phyloP scores from a whole-genome alignment of 2,329 filamentous ascomycete species.

The Colletotrichum shisoi region DNA sequence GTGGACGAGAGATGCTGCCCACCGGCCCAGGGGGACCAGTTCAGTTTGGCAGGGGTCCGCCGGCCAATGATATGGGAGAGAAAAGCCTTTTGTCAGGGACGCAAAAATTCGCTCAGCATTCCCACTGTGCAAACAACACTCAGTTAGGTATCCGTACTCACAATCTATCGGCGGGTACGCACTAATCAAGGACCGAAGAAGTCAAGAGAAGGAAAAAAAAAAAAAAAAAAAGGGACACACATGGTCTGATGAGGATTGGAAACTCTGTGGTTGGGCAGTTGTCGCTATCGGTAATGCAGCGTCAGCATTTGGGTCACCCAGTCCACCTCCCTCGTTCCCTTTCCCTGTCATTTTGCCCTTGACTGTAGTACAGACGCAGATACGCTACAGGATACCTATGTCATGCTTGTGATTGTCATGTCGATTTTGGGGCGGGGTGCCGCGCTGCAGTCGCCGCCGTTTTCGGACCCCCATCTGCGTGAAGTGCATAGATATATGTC shows the following conservation, averaged over 20 bases:
- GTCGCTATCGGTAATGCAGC: conserved; percentile 17
- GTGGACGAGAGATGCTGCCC: not conserved
- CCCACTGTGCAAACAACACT: conserved; percentile 20
- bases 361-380: no score
- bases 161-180: conserved; percentile 2
- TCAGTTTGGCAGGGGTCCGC: not conserved
- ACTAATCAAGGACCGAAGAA: not conserved
- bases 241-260: conserved; percentile 17
- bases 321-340: not conserved
- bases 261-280: conserved; percentile 25
- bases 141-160: not conserved
- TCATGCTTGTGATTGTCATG: conserved; percentile 12
- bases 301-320: conserved; percentile 16
- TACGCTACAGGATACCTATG: not conserved
- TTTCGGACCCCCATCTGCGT: conserved; percentile 32
- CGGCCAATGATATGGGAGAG: conserved; percentile 16
- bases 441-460: conserved; percentile 11
- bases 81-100: conserved; percentile 33
- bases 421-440: not conserved
- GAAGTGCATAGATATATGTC: not conserved
- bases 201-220: no score
- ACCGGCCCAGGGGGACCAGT: not conserved
- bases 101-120: conserved; percentile 20
- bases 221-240: no score
- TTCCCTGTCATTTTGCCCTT: no score